Base-by-base conservation (phyloP, 2,329 filamentous ascomycete species). In the Xylaria sp. region DNA sequence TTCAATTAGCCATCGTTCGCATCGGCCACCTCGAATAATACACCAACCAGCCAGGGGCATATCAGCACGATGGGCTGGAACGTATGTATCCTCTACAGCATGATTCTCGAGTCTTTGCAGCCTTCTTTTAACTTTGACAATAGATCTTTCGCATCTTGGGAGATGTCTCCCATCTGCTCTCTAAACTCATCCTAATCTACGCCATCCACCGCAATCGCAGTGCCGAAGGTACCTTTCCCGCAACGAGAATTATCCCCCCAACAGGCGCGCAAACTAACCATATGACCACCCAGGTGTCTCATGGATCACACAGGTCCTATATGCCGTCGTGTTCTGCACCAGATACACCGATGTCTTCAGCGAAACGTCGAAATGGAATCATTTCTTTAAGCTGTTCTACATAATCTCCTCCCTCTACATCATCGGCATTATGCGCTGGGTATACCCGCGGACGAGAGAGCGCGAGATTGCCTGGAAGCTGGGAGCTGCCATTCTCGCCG, bases 401-500 rank as follows among this genome's bases (percentile, higher is more conserved):
- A 92, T 97, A 69, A 76, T 88, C 3, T 93, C 92, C 4, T 95
- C 92, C 1, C 86, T 94, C 70, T 98, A 97, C 80, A 96, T 94
- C 75, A 88, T 98, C 70, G 91, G 87, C 65, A 81, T 97, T 71
- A 98, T 98, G 94, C 91, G 93, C 79, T 91, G 90, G 81, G 84
- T 94, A 24, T 97, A 89, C 79, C 92, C 94, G 11, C 88, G 95
- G 39, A 97, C 94, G n/a, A 85, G 94, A 50, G 95, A 98, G 81
- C 86, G 90, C 61, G 95, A 98, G 82, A 89, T 93, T 75, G 92
- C 94, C n/a, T 98, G 95, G 94, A 97, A 94, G 81, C 84, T 98
- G 72, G 93, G 93, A 50, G 89, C 89, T 30, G 88, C 88, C 71
- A 90, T 90, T 61, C 81, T 95, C 2, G 85, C 82, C 12, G 91